Evolutionary conservation across 345 rosid genomes (phyloP).

Genomic region (Aegle marmelos): DNA sequence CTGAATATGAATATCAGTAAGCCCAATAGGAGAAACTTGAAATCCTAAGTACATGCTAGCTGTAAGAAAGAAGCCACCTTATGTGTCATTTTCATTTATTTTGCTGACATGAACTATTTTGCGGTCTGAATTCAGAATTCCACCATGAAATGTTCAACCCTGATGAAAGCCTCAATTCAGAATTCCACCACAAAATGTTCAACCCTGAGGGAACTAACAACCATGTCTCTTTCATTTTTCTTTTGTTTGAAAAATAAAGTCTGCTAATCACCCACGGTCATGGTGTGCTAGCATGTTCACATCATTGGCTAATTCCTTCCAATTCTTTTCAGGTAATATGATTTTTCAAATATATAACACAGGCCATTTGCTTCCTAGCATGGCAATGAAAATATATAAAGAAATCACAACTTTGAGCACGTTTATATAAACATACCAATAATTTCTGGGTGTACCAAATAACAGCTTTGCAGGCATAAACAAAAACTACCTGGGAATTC

Average conservation of each 20-base stretch:
- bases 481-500: slow-evolving; percentile 62
- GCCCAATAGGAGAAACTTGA: background rate
- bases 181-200: background rate
- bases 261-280: background rate
- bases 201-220: too few relatives aligned
- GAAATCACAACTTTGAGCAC: background rate
- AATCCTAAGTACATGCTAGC: background rate
- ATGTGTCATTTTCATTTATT: background rate
- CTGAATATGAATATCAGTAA: background rate
- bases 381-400: background rate
- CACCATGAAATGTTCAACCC: background rate
- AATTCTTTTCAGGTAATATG: background rate
- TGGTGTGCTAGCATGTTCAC: background rate
- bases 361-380: background rate
- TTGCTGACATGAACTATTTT: background rate
- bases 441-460: background rate
- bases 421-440: background rate
- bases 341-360: background rate
- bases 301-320: background rate
- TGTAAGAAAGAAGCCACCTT: background rate
- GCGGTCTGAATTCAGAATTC: background rate
- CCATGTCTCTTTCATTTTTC: background rate
- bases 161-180: background rate
- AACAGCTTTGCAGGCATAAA: background rate
- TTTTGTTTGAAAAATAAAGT: background rate